A percentile compares a stretch with the other conserved stretches of the same genome.
These are phyloP conservation scores for Trichoderma pleuroti DNA, from an alignment of 2,329 filamentous ascomycete species.

Conservation along the genomic window DNA sequence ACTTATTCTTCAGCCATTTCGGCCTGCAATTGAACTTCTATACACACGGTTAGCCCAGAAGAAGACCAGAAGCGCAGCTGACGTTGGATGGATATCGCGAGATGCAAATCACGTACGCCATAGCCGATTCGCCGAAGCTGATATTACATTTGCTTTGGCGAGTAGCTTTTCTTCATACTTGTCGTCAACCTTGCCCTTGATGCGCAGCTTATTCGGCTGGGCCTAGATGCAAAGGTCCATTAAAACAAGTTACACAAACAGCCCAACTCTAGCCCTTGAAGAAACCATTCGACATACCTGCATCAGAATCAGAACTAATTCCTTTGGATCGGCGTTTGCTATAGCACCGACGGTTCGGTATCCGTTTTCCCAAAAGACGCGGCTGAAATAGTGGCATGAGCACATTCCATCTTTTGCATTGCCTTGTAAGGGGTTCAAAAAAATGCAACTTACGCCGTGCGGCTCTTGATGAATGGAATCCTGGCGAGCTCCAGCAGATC, in stretches of 20 bases:
- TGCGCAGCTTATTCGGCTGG: slow-evolving; percentile 61
- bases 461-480: slow-evolving; percentile 72
- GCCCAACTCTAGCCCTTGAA: background rate
- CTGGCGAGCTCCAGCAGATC: slow-evolving; percentile 69
- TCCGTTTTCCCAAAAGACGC: slow-evolving; percentile 73
- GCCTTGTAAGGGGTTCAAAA: background rate
- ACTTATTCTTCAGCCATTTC: slow-evolving; percentile 45
- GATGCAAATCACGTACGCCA: slow-evolving; percentile 53
- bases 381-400: slow-evolving; percentile 24
- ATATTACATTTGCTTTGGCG: slow-evolving; percentile 64
- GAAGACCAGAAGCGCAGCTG: background rate
- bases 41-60: background rate
- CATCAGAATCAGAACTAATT: slow-evolving; percentile 68
- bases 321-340: slow-evolving; percentile 64
- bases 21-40: slow-evolving; percentile 50
- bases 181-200: slow-evolving; percentile 52
- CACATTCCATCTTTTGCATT: background rate
- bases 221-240: slow-evolving; percentile 40
- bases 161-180: slow-evolving; percentile 62
- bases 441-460: slow-evolving; percentile 52
- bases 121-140: slow-evolving; percentile 63
- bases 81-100: background rate
- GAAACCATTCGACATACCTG: slow-evolving; percentile 46
- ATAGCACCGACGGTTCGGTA: slow-evolving; percentile 65
- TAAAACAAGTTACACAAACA: background rate